These are phyloP conservation scores for Yarrowia sp. DNA, from an alignment of 805 yeast species.

Conservation along the genomic window DNA sequence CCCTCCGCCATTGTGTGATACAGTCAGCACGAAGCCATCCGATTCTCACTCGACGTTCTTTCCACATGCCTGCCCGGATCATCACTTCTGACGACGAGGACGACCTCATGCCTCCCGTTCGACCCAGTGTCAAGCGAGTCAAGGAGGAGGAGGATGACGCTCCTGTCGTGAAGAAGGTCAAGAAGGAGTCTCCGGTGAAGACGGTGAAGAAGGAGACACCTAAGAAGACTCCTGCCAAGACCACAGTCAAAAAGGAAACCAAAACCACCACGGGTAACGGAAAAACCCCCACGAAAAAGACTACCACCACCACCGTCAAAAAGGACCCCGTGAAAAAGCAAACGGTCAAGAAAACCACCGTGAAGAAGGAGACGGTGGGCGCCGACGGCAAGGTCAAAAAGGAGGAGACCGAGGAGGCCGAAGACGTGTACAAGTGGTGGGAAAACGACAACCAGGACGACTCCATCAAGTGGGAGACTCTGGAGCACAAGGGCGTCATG, in stretches of 20 bases:
- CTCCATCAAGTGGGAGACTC: conserved; percentile 81
- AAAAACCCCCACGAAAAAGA: conserved; percentile 9
- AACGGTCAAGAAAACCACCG: conserved; percentile 42
- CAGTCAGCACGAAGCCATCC: no score
- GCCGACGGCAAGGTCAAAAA: conserved; percentile 39
- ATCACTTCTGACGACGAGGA: conserved; percentile 35
- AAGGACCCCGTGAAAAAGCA: conserved; percentile 41
- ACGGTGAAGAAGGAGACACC: conserved; percentile 8
- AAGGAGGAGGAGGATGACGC: conserved; percentile 23
- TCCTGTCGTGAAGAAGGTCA: conserved; percentile 17
- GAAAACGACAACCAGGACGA: conserved; percentile 71
- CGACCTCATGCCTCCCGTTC: conserved; percentile 28
- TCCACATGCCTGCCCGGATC: conserved; percentile 33
- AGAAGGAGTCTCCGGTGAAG: conserved; percentile 16
- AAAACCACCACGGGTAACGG: neutral
- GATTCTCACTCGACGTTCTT: neutral
- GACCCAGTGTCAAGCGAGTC: conserved; percentile 26
- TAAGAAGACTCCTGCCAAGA: no score
- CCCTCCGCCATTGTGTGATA: no score
- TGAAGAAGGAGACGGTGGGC: conserved; percentile 37
- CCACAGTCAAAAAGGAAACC: conserved; percentile 31
- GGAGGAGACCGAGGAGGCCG: conserved; percentile 56
- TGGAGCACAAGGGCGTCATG: conserved; percentile 88
- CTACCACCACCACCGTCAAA: conserved; percentile 23
- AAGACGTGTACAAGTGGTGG: conserved; percentile 83